These are phyloP conservation scores for Catharanthus roseus DNA, from an alignment of 257 asterid genomes.

Conservation along the genomic window DNA sequence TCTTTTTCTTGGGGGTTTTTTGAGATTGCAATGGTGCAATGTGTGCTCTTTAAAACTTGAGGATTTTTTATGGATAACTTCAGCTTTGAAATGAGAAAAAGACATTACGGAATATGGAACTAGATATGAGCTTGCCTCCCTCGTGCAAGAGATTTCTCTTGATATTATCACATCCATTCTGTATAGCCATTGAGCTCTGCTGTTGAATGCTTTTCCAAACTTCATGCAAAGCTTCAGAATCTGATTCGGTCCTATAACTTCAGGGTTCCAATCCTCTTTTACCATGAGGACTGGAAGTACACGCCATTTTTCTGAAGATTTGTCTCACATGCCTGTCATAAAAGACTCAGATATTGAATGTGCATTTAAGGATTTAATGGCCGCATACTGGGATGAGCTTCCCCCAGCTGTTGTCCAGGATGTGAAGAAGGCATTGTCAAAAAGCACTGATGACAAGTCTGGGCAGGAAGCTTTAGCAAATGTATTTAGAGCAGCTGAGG, in stretches of 20 bases:
- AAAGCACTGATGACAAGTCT: conserved; percentile 66
- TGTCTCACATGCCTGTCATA: conserved; percentile 54
- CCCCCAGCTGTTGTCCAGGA: conserved; percentile 54
- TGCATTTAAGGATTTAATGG: conserved; percentile 85
- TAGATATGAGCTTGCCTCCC: not conserved
- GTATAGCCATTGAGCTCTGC: not conserved
- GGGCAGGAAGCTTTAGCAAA: conserved; percentile 70
- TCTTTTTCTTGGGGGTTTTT: too few species aligned
- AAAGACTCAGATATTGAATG: conserved; percentile 59
- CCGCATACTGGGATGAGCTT: conserved; percentile 71
- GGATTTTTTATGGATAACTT: not conserved
- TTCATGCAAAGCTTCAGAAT: not conserved
- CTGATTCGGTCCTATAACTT: conserved; percentile 12
- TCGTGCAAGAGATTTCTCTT: not conserved
- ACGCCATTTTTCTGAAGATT: conserved; percentile 66
- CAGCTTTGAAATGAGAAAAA: not conserved
- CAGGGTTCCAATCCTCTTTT: conserved; percentile 45
- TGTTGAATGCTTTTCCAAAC: not conserved
- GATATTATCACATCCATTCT: not conserved
- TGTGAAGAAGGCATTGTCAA: conserved; percentile 61
- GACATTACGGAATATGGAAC: not conserved
- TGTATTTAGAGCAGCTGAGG: conserved; percentile 84
- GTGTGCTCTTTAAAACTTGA: not conserved
- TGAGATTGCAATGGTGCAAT: too few species aligned
- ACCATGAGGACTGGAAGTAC: conserved; percentile 41